Percentiles rank a stretch among this genome's conserved stretches.
These are phyloP conservation scores for Irpex rosettiformis DNA, from an alignment of 1,284 basidiomycete species.

Conservation along the genomic window DNA sequence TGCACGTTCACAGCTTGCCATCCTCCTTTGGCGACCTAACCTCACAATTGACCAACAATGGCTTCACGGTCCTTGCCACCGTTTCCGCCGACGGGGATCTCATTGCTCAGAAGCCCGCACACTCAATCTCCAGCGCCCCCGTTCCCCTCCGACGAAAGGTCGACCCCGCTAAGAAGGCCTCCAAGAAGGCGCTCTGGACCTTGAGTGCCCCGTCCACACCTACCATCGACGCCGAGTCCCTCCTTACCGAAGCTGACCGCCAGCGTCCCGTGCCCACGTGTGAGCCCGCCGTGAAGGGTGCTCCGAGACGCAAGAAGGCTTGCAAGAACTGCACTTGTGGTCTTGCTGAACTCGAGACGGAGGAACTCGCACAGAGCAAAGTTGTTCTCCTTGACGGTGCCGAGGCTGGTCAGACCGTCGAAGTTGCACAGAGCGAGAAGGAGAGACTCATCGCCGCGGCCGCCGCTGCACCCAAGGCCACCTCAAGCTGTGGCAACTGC, in stretches of 20 bases:
- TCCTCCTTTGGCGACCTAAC: constrained; percentile 41
- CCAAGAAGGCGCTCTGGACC: constrained; percentile 80
- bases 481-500: constrained; percentile 96
- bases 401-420: constrained; percentile 51
- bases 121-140: constrained; percentile 30
- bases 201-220: constrained; percentile 58
- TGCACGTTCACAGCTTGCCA: constrained; percentile 59
- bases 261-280: constrained; percentile 64
- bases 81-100: constrained; percentile 38
- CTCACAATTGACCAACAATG: constrained; percentile 56
- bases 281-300: constrained; percentile 51
- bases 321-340: constrained; percentile 96
- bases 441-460: constrained; percentile 62
- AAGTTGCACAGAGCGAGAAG: constrained; percentile 63
- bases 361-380: constrained; percentile 60
- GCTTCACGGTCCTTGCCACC: constrained; percentile 55
- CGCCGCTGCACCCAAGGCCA: constrained; percentile 75
- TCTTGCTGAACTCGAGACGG: constrained; percentile 86
- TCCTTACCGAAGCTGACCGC: constrained; percentile 73
- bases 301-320: constrained; percentile 76
- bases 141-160: constrained; percentile 46
- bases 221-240: constrained; percentile 72
- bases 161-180: constrained; percentile 56
- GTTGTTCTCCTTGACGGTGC: constrained; percentile 68
- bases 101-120: constrained; percentile 65